Evolutionary conservation across 2,329 filamentous ascomycete species (phyloP).

Genomic region (Neofusicoccum sp.): DNA sequence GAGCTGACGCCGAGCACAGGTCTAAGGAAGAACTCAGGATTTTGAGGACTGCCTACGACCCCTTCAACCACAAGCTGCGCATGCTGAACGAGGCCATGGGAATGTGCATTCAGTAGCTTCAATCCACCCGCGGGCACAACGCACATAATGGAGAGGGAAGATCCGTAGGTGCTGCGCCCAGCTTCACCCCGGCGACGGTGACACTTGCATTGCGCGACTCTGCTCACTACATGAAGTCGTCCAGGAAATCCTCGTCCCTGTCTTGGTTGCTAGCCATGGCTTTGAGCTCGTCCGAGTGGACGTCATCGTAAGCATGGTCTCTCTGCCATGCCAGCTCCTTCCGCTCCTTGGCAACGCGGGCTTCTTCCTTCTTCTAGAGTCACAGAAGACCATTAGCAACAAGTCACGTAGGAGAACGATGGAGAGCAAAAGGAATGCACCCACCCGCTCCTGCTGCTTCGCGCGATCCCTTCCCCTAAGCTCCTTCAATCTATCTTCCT

Average conservation of each 20-base stretch:
- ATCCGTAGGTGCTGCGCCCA: background rate
- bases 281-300: constrained; percentile 82
- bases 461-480: constrained; percentile 70
- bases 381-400: background rate
- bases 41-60: constrained; percentile 48
- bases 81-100: constrained; percentile 75
- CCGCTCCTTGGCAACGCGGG: constrained; percentile 69
- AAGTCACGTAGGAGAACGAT: background rate
- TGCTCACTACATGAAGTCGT: constrained; percentile 75
- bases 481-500: constrained; percentile 71
- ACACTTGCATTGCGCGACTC: background rate
- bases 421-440: constrained; percentile 19
- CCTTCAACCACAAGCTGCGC: constrained; percentile 67
- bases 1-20: background rate
- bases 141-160: background rate
- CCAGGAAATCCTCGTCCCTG: constrained; percentile 71
- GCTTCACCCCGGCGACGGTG: background rate
- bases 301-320: constrained; percentile 95
- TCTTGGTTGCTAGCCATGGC: constrained; percentile 81
- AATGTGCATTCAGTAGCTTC: constrained; percentile 48
- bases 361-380: constrained; percentile 71
- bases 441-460: constrained; percentile 60
- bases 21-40: background rate
- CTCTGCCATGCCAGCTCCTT: constrained; percentile 91
- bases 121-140: background rate